Evolutionary conservation across 805 yeast species (phyloP).

Genomic region (Kodamaea restingae): DNA sequence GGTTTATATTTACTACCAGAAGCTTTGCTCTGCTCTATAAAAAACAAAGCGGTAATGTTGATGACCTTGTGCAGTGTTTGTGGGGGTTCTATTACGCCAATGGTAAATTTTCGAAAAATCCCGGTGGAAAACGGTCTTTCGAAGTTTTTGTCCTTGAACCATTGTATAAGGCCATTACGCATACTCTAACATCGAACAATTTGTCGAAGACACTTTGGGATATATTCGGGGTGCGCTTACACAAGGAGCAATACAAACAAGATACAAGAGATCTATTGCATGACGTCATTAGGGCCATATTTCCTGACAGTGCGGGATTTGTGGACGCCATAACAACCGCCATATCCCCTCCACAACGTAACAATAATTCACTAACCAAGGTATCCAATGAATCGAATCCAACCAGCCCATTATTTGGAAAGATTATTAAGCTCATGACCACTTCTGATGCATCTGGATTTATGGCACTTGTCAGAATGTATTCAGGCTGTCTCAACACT

Average conservation of each 20-base stretch:
- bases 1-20: slow-evolving; percentile 60
- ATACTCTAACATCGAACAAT: slow-evolving; percentile 47
- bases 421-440: slow-evolving; percentile 51
- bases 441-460: slow-evolving; percentile 49
- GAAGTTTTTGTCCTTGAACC: slow-evolving; percentile 70
- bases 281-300: slow-evolving; percentile 50
- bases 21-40: slow-evolving; percentile 57
- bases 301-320: slow-evolving; percentile 48
- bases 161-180: slow-evolving; percentile 67
- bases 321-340: slow-evolving; percentile 41
- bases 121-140: slow-evolving; percentile 35
- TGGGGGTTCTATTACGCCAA: slow-evolving; percentile 75
- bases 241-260: slow-evolving; percentile 36
- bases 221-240: slow-evolving; percentile 45
- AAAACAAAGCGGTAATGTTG: slow-evolving; percentile 4
- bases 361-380: not conserved
- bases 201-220: slow-evolving; percentile 44
- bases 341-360: slow-evolving; percentile 25
- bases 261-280: slow-evolving; percentile 61
- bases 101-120: slow-evolving; percentile 42
- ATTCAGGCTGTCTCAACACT: slow-evolving; percentile 52
- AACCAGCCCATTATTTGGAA: slow-evolving; percentile 16
- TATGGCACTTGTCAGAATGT: slow-evolving; percentile 57
- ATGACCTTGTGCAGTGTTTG: slow-evolving; percentile 45
- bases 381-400: not conserved